phyloP scores from a whole-genome alignment of 2,329 filamentous ascomycete species.

The Penicillium decumbens region DNA sequence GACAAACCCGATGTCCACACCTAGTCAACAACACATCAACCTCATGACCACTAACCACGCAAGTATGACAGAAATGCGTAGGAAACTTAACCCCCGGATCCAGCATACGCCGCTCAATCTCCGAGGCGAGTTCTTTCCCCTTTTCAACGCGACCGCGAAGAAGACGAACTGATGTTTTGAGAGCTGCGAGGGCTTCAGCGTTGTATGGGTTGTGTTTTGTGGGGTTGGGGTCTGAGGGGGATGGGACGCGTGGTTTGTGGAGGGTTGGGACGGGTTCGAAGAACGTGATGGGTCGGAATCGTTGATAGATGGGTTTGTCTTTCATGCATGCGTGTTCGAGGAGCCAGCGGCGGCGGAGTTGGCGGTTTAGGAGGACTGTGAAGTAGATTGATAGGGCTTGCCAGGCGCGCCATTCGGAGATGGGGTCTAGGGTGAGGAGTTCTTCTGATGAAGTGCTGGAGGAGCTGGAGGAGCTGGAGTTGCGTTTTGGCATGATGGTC shows the following conservation, averaged over 20 bases:
- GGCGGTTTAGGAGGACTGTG: conserved; percentile 19
- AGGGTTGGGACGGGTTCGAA: conserved; percentile 17
- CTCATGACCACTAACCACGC: conserved; percentile 14
- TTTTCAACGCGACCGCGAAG: conserved; percentile 24
- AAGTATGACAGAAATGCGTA: conserved; percentile 25
- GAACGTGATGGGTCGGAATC: conserved; percentile 18
- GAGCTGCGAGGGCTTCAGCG: not conserved
- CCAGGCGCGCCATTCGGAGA: conserved; percentile 20
- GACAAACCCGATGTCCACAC: conserved; percentile 22
- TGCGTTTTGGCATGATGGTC: not conserved
- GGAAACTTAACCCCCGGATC: conserved; percentile 10
- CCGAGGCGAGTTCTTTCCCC: conserved; percentile 21
- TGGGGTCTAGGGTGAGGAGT: conserved; percentile 11
- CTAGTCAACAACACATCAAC: conserved; percentile 18
- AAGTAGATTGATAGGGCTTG: conserved; percentile 18
- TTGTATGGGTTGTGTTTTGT: conserved; percentile 6
- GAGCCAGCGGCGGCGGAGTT: conserved; percentile 19
- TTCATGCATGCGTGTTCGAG: conserved; percentile 21
- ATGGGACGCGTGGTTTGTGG: conserved; percentile 3
- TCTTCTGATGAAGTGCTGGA: not conserved
- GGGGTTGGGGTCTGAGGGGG: not conserved
- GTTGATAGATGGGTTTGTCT: conserved; percentile 6
- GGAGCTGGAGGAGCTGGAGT: not conserved
- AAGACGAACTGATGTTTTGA: conserved; percentile 9
- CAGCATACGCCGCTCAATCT: conserved; percentile 22